phyloP scores from a whole-genome alignment of 805 yeast species.

The Candida insectalens region DNA sequence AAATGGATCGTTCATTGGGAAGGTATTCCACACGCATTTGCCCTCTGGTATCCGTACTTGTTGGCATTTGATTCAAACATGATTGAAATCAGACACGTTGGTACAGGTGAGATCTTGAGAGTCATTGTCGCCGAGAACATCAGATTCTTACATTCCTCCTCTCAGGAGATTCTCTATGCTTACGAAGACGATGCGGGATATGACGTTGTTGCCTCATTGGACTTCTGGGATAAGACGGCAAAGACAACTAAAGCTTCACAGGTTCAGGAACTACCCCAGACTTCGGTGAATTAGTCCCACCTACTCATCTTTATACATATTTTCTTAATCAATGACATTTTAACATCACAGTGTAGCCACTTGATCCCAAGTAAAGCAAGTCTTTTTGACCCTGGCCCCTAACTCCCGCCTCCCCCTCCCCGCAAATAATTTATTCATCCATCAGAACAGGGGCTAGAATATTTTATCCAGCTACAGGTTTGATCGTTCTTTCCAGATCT shows the following conservation, averaged over 20 bases:
- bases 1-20: slow-evolving; percentile 97
- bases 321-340: too few species aligned
- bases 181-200: slow-evolving; percentile 85
- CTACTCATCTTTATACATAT: not conserved
- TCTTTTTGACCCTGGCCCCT: too few species aligned
- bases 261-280: not conserved
- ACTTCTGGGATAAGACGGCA: slow-evolving; percentile 60
- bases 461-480: too few species aligned
- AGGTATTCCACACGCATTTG: slow-evolving; percentile 87
- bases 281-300: not conserved
- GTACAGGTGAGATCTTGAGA: slow-evolving; percentile 73
- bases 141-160: slow-evolving; percentile 76
- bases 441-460: too few species aligned
- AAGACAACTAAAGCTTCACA: slow-evolving; percentile 12
- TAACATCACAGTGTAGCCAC: too few species aligned
- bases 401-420: too few species aligned
- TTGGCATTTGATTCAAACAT: slow-evolving; percentile 84
- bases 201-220: slow-evolving; percentile 87
- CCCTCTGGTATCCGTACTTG: slow-evolving; percentile 88
- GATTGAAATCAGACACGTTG: slow-evolving; percentile 88
- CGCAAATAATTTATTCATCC: too few species aligned
- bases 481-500: too few species aligned
- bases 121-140: slow-evolving; percentile 92
- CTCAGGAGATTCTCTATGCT: slow-evolving; percentile 89
- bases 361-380: too few species aligned